A percentile compares a stretch with the other conserved stretches of the same genome.
Conservation (phyloP, 495 filamentous ascomycete species). For the Podospora pseudoanserina region DNA sequence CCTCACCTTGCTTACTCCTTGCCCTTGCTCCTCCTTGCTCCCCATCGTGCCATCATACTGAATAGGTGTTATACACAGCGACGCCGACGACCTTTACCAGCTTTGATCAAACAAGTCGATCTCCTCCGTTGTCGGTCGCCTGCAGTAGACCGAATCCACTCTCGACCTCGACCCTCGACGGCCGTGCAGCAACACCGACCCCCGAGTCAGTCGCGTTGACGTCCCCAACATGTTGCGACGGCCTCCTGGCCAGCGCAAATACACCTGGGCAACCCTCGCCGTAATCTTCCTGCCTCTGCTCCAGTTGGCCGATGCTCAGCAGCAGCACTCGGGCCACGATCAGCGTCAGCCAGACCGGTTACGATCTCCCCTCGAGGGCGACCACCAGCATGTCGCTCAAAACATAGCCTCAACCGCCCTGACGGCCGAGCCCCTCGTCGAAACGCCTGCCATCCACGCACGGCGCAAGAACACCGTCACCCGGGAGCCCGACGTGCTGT, state of each 20-base stretch:
- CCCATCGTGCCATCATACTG: no score
- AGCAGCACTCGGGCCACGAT: constrained; percentile 47
- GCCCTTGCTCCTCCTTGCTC: constrained; percentile 6
- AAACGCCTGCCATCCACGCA: constrained; percentile 25
- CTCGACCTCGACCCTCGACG: constrained; percentile 1
- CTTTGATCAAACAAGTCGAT: no score
- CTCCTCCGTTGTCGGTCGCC: background rate
- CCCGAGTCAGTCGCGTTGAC: constrained; percentile 38
- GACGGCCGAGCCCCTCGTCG: constrained; percentile 27
- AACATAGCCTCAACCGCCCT: constrained; percentile 23
- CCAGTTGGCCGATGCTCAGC: constrained; percentile 54
- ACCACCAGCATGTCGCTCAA: constrained; percentile 25
- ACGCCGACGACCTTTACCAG: no score
- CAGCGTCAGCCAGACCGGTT: constrained; percentile 19
- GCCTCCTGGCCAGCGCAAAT: constrained; percentile 49
- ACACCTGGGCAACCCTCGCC: constrained; percentile 45
- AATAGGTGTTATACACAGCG: no score
- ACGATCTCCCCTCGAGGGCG: constrained; percentile 32
- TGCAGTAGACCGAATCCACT: constrained; percentile 8
- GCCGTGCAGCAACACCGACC: constrained; percentile 6
- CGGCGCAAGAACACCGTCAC: constrained; percentile 26
- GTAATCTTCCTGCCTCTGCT: constrained; percentile 52
- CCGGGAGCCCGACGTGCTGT: constrained; percentile 12
- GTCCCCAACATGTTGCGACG: constrained; percentile 53
- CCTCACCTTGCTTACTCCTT: constrained; percentile 1